Percentiles rank a stretch among this genome's conserved stretches.
These are phyloP conservation scores for Neonectria coccinea DNA, from an alignment of 2,329 filamentous ascomycete genomes.

Conservation along the genomic window DNA sequence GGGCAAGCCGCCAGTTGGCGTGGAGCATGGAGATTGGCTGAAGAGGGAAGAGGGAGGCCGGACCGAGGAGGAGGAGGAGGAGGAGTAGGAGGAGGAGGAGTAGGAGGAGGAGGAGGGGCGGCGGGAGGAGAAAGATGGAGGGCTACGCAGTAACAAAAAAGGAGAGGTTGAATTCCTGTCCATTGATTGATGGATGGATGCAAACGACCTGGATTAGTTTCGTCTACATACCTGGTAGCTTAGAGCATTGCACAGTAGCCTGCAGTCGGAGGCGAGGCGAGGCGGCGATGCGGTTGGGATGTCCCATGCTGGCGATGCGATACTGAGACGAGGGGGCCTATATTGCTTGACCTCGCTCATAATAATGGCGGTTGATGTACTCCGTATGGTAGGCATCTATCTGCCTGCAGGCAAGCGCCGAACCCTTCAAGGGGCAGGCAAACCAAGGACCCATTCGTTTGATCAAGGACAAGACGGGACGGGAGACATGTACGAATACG, in stretches of 20 bases:
- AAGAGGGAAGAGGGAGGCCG: slow-evolving; percentile 18
- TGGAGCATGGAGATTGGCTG: slow-evolving; percentile 46
- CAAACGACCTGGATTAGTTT: background rate
- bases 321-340: slow-evolving; percentile 10
- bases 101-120: slow-evolving; percentile 3
- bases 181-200: background rate
- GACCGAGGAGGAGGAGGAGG: slow-evolving; percentile 17
- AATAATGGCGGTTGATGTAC: slow-evolving; percentile 14
- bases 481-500: slow-evolving; percentile 24
- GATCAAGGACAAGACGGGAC: slow-evolving; percentile 13
- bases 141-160: background rate
- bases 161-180: background rate
- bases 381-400: too few species aligned
- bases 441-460: background rate
- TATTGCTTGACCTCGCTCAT: slow-evolving; percentile 15
- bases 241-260: background rate
- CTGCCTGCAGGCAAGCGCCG: slow-evolving; percentile 23
- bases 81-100: slow-evolving; percentile 7
- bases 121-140: background rate
- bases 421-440: slow-evolving; percentile 6
- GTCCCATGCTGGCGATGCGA: slow-evolving; percentile 6
- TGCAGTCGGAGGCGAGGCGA: slow-evolving; percentile 4
- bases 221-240: too few species aligned
- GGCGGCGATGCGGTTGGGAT: slow-evolving; percentile 10
- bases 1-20: slow-evolving; percentile 36